These are phyloP conservation scores for Coemansia sp. DNA, from an alignment of 192 early-diverging fungal genomes.

Conservation along the genomic window DNA sequence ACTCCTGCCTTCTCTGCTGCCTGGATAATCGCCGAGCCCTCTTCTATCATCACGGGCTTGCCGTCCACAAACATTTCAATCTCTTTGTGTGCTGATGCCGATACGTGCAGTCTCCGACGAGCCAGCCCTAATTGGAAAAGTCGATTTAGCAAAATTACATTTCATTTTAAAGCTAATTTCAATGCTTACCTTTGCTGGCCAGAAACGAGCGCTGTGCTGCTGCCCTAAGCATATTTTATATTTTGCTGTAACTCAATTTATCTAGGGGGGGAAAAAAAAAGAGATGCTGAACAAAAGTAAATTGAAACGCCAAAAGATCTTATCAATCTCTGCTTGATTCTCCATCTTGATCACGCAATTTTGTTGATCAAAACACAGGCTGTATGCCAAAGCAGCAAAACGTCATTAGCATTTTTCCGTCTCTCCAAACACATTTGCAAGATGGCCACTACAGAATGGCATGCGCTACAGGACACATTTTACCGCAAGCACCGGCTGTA, in stretches of 20 bases:
- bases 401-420: not conserved
- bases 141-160: not conserved
- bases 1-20: conserved; percentile 95
- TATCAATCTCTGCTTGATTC: not conserved
- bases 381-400: not conserved
- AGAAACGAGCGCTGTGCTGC: conserved; percentile 2
- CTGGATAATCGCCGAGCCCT: conserved; percentile 94
- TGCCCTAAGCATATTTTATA: conserved; percentile 11
- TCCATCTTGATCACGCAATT: conserved; percentile 8
- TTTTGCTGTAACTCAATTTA: not conserved
- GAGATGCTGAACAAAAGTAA: not conserved
- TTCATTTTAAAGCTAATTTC: not conserved
- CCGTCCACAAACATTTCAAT: conserved; percentile 90
- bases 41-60: conserved; percentile 83
- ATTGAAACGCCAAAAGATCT: conserved; percentile 4
- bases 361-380: not conserved
- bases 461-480: conserved; percentile 47
- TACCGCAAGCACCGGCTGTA: conserved; percentile 77
- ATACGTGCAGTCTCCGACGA: conserved; percentile 16
- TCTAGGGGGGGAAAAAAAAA: conserved; percentile 3
- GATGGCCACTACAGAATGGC: conserved; percentile 41
- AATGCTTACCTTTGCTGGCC: conserved; percentile 6
- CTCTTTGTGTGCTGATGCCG: conserved; percentile 48
- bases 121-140: conserved; percentile 1
- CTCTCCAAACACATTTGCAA: not conserved